Evolutionary conservation across 345 rosid species (phyloP).

Genomic region (Populus euphratica): DNA sequence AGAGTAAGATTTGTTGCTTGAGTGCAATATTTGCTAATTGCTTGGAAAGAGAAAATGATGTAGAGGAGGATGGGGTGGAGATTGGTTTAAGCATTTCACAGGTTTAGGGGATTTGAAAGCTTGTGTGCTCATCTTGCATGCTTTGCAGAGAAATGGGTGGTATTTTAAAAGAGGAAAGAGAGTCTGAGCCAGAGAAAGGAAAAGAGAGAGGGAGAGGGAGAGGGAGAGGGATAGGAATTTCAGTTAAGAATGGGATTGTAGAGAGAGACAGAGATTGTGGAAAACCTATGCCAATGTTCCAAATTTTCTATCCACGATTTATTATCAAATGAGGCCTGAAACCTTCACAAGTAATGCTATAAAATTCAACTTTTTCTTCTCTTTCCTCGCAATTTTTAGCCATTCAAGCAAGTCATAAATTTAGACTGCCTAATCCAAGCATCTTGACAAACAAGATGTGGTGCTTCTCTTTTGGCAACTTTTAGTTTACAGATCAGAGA

Average conservation of each 20-base stretch:
- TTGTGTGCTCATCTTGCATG: constrained; percentile 1
- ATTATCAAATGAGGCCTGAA: background rate
- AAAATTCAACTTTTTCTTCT: background rate
- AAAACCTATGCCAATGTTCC: background rate
- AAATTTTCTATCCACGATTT: background rate
- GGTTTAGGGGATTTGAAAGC: background rate
- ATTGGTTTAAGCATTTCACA: background rate
- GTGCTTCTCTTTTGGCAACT: background rate
- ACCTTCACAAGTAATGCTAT: background rate
- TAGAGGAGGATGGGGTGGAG: constrained; percentile 1
- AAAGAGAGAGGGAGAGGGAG: background rate
- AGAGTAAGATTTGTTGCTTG: constrained; percentile 12
- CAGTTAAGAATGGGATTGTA: background rate
- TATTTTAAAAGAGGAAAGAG: background rate
- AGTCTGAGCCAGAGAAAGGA: background rate
- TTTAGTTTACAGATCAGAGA: background rate
- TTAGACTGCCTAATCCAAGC: background rate
- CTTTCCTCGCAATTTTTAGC: background rate
- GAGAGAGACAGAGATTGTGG: background rate
- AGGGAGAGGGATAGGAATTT: background rate
- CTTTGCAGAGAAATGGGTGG: constrained; percentile 2
- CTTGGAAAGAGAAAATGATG: constrained; percentile 2
- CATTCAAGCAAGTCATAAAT: background rate
- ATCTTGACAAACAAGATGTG: background rate
- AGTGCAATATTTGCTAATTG: constrained; percentile 18